Evolutionary conservation across 176 grass and related monocot species (phyloP), one percentile per base, ranked within the genome.

Genomic region (Echinochloa phyllopogon): DNA sequence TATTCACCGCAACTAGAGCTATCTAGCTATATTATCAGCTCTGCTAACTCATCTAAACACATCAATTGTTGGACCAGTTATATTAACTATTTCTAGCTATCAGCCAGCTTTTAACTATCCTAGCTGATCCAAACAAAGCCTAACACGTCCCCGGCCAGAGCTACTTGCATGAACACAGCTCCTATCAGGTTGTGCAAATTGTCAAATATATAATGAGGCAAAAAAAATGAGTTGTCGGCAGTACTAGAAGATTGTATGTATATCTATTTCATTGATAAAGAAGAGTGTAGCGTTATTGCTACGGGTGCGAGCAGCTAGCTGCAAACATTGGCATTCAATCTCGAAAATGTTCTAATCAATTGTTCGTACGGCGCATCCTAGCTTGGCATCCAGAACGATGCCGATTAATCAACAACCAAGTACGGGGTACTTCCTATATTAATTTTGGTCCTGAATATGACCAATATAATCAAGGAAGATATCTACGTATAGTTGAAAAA

Each of bases 371-470:
- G 29, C 44, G 43, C 24, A 74, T 59, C 44, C 13, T 76, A 56
- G 70, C 24, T n/a, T 81, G 42, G 44, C 42, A 82, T 77, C 37
- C 29, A 68, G 24, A 68, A 41, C 6, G 78, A 86, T 48, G 88
- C 27, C 21, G 83, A 86, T 89, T 55, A 65, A 25, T 89, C 74
- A 69, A 63, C 78, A 71, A 81, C 78, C 64, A 23, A 56, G 10
- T 65, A 49, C 6, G 29, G 29, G 2, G 29, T 33, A 33, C 29
- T 33, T 74, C 17, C 8, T 5, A 11, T 50, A 41, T 74, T 60
- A 63, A 39, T 76, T 29, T 69, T 72, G 15, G 36, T 41, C 21
- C 40, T 68, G 7, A 21, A 11, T 4, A 33, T 20, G 20, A 79
- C 29, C 10, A 53, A 27, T 39, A 48, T 76, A 52, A 36, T 33